phyloP scores from a whole-genome alignment of 2,329 filamentous ascomycete species.

The Acephala macrosclerotiorum region DNA sequence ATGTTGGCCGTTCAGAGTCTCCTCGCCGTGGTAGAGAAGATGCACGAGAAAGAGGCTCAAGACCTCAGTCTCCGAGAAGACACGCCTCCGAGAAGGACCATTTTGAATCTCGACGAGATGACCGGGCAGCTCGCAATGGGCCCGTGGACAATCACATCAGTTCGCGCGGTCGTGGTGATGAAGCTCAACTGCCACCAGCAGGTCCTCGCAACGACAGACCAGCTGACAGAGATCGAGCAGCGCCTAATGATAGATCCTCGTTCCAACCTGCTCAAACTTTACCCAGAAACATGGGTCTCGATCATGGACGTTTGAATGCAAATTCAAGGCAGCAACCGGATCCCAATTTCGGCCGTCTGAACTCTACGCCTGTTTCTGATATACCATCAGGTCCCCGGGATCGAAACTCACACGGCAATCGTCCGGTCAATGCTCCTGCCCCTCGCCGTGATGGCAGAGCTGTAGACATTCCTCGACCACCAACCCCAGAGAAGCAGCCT shows the following conservation, averaged over 20 bases:
- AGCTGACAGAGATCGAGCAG: conserved; percentile 54
- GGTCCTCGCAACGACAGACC: conserved; percentile 49
- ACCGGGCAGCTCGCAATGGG: conserved; percentile 35
- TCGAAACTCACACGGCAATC: conserved; percentile 50
- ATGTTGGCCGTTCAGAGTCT: conserved; percentile 38
- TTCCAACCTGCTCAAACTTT: conserved; percentile 48
- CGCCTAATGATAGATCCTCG: conserved; percentile 48
- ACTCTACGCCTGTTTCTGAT: conserved; percentile 50
- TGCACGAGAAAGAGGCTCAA: conserved; percentile 37
- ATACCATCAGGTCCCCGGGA: conserved; percentile 64
- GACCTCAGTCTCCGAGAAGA: conserved; percentile 59
- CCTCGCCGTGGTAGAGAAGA: conserved; percentile 44
- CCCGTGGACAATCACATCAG: conserved; percentile 31
- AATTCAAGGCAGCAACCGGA: conserved; percentile 56
- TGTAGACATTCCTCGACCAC: conserved; percentile 39
- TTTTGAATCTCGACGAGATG: conserved; percentile 41
- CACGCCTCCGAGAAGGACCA: conserved; percentile 49
- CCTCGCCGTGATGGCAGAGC: conserved; percentile 35
- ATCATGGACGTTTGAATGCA: conserved; percentile 54
- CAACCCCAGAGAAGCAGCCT: conserved; percentile 43
- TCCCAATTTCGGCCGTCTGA: conserved; percentile 68
- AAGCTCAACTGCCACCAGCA: conserved; percentile 39
- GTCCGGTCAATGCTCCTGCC: conserved; percentile 29
- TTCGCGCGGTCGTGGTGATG: conserved; percentile 37
- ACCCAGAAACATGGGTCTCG: conserved; percentile 52